phyloP scores from a whole-genome alignment of 1,284 basidiomycete species.

The Leccinum huronense region DNA sequence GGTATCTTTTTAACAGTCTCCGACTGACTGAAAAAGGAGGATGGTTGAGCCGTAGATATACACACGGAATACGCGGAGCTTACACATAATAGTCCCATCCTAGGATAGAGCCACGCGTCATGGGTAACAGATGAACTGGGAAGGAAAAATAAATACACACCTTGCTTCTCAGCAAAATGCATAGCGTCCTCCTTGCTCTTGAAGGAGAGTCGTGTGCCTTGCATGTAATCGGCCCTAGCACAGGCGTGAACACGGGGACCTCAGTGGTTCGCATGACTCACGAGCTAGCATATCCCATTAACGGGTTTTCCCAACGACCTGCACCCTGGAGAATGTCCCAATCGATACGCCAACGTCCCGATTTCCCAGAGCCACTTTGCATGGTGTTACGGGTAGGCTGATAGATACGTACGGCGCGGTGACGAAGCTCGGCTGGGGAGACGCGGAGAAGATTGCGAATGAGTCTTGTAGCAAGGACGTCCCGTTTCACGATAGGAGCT shows the following conservation, averaged over 20 bases:
- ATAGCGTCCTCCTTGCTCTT: slow-evolving; percentile 89
- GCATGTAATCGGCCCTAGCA: slow-evolving; percentile 92
- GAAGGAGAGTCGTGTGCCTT: slow-evolving; percentile 83
- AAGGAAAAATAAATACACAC: slow-evolving; percentile 39
- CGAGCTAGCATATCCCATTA: slow-evolving; percentile 97
- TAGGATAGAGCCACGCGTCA: slow-evolving; percentile 26
- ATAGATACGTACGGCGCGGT: slow-evolving; percentile 90
- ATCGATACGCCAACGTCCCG: slow-evolving; percentile 91
- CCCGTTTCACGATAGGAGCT: neutral
- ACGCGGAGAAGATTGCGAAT: neutral
- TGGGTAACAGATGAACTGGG: slow-evolving; percentile 1
- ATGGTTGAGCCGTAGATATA: slow-evolving; percentile 6
- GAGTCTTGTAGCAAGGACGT: neutral
- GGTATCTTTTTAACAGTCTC: slow-evolving; percentile 72
- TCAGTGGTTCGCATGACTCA: slow-evolving; percentile 42
- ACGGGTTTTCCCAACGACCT: slow-evolving; percentile 97
- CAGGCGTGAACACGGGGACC: neutral
- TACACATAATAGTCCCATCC: slow-evolving; percentile 81
- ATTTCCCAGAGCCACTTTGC: slow-evolving; percentile 89
- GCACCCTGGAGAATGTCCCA: slow-evolving; percentile 89
- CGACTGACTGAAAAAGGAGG: slow-evolving; percentile 52
- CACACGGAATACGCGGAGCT: slow-evolving; percentile 29
- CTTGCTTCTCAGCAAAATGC: slow-evolving; percentile 93
- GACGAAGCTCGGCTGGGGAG: slow-evolving; percentile 71
- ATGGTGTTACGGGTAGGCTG: slow-evolving; percentile 94